Evolutionary conservation across 345 rosid genomes (phyloP).

Genomic region (Lepidium africanum): DNA sequence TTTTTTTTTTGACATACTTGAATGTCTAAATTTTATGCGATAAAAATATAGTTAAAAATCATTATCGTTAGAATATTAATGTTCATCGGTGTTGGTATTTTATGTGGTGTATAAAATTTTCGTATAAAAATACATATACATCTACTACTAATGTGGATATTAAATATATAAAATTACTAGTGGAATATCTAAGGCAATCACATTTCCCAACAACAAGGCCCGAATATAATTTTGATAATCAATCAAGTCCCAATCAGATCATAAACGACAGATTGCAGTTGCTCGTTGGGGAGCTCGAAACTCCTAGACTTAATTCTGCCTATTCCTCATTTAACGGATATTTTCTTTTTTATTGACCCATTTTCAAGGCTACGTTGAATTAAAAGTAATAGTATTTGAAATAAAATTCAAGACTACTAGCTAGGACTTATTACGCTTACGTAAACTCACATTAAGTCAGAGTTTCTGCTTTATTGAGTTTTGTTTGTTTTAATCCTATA

Average conservation of each 20-base stretch:
- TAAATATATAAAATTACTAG: neutral
- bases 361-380: neutral
- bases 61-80: neutral
- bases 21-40: neutral
- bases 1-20: too few species aligned
- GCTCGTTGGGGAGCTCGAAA: constrained; percentile 21
- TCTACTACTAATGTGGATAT: neutral
- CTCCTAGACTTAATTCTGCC: neutral
- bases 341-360: neutral
- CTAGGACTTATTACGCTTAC: neutral
- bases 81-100: neutral
- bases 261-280: constrained; percentile 7
- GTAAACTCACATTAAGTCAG: neutral
- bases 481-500: neutral
- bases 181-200: neutral
- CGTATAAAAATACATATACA: neutral
- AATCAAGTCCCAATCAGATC: neutral
- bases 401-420: too few species aligned
- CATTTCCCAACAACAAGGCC: neutral
- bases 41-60: neutral
- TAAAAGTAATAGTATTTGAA: too few species aligned
- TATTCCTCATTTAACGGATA: neutral
- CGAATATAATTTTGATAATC: neutral
- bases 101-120: neutral
- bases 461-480: neutral